Evolutionary conservation across 441 rosid species (phyloP).

Genomic region (Corymbia citriodora): DNA sequence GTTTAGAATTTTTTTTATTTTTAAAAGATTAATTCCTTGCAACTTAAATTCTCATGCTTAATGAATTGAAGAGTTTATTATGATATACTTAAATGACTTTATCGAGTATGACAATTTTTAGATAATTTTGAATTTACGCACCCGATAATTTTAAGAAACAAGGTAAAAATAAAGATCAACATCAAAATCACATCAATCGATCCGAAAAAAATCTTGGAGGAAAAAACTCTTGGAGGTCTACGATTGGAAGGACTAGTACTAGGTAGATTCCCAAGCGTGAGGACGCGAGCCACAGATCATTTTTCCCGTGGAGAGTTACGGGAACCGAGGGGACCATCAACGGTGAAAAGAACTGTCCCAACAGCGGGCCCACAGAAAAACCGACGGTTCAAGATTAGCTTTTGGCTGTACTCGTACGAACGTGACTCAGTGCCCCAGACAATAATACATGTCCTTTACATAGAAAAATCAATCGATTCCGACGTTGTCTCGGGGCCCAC

Average conservation of each 20-base stretch:
- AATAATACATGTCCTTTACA: not conserved
- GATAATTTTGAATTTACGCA: not conserved
- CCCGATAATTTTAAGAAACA: not conserved
- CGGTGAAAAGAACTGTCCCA: not conserved
- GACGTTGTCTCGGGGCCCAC: not conserved
- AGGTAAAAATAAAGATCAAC: not conserved
- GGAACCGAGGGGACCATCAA: not conserved
- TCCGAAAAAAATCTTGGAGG: not conserved
- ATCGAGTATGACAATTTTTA: not conserved
- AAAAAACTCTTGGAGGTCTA: not conserved
- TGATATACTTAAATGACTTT: not conserved
- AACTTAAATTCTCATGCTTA: not conserved
- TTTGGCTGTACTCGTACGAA: not conserved
- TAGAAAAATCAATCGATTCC: not conserved
- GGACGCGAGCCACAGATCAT: not conserved
- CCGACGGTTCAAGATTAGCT: not conserved
- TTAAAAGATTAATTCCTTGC: not conserved
- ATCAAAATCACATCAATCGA: not conserved
- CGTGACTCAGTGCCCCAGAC: not conserved
- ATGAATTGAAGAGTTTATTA: not conserved
- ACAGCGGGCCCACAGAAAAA: not conserved
- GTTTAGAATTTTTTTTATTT: not conserved
- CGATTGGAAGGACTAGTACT: accelerated
- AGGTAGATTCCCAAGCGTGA: not conserved
- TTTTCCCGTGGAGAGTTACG: not conserved